Base-by-base conservation (phyloP, 2,329 filamentous ascomycete species). In the Cercospora nicotianae region DNA sequence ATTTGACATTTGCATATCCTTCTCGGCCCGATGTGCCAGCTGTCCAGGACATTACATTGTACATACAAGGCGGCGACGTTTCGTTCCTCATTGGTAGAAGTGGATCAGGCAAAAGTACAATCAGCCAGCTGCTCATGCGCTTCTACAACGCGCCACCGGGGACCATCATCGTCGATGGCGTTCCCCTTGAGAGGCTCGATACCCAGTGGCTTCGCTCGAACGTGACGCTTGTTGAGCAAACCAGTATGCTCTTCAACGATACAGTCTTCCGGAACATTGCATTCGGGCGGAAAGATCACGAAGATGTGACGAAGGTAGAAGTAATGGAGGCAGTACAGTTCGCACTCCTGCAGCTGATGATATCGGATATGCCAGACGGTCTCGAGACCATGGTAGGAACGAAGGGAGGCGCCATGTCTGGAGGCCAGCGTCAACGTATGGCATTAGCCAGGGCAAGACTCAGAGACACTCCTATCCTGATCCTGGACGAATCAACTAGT, bases 41-140 rank as follows among this genome's bases (percentile, higher is more conserved):
- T 1, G 82, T 97, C 9, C 79, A 85, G 0, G 80, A 85, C 6
- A 86, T 87, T 0, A 89, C 84, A 0, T 85, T 97, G 69, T 86
- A 84, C 71, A 94, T 98, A 66, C 86, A 89, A 0, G 84, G 90
- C 0, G 90, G 91, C 0, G 84, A 91, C 69, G 88, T 90, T 3
- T 92, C 89, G 0, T 97, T 95, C 75, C 83, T 98, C 2, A 87
- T 97, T 60, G 95, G 94, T 0, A 87, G 86, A 74, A 97, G 93
- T 75, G 95, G 95, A 0, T 97, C 92, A 1, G 94, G 94, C 0
- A 98, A 98, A 78, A 97, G 93, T 73, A 98, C 94, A 0, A 76
- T 98, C 1, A 89, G 90, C 1, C 93, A 92, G 75, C 83, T 98
- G 0, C 83, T 98, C 0, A 84, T 93, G 61, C 87, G 89, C 12